These are phyloP conservation scores for Heliosperma pusillum DNA, from an alignment of 148 eudicot genomes.

Conservation along the genomic window DNA sequence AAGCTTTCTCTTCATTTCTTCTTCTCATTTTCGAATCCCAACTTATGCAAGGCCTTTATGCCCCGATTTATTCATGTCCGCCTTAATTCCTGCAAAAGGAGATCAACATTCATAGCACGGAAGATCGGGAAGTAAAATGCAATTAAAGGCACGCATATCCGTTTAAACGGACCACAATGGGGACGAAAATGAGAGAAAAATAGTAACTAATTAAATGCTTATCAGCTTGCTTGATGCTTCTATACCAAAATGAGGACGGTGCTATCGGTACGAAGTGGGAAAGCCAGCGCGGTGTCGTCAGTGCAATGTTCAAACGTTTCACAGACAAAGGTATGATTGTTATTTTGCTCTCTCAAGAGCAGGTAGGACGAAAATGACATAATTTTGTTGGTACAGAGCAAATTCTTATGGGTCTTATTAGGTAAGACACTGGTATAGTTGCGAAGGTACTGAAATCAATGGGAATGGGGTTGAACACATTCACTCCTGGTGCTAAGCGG, in stretches of 20 bases:
- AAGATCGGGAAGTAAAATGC: too few species aligned
- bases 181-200: too few species aligned
- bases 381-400: conserved; percentile 93
- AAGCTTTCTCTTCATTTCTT: too few species aligned
- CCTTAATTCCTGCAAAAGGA: too few species aligned
- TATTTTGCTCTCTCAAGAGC: conserved; percentile 92
- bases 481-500: conserved; percentile 92
- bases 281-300: conserved; percentile 40
- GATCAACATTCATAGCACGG: too few species aligned
- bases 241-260: conserved; percentile 52
- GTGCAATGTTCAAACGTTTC: conserved; percentile 87
- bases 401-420: conserved; percentile 80
- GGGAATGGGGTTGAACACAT: conserved; percentile 94
- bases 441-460: conserved; percentile 91
- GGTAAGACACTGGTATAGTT: conserved; percentile 96
- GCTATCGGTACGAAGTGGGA: conserved; percentile 42
- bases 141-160: too few species aligned
- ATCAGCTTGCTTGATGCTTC: too few species aligned
- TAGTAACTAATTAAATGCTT: too few species aligned
- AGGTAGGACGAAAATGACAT: conserved; percentile 79
- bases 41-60: too few species aligned
- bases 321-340: conserved; percentile 91
- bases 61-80: too few species aligned
- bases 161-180: too few species aligned
- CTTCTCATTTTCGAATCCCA: too few species aligned